Percentiles rank a stretch among this genome's conserved stretches.
Evolutionary conservation across 257 asterid species (phyloP).

Genomic region (Solanum sitiens): DNA sequence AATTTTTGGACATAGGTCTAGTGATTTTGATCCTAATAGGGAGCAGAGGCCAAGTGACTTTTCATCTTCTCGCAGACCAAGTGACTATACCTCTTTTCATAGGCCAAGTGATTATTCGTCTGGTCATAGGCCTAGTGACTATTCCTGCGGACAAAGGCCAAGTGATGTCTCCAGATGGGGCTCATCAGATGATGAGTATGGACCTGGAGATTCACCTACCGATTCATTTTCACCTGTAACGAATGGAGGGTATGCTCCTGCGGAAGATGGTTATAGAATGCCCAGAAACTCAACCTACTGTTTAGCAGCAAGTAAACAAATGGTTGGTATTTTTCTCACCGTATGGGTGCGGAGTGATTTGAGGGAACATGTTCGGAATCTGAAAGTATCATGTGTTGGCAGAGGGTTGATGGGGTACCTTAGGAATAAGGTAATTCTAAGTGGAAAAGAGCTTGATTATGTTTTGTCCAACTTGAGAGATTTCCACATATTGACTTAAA

Average conservation of each 20-base stretch:
- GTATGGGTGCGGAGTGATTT: slow-evolving; percentile 17
- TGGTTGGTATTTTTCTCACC: slow-evolving; percentile 22
- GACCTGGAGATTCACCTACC: slow-evolving; percentile 38
- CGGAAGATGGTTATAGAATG: slow-evolving; percentile 45
- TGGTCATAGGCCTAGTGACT: slow-evolving; percentile 56
- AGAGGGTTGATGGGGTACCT: slow-evolving; percentile 23
- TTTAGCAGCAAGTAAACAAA: slow-evolving; percentile 20
- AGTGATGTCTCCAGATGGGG: slow-evolving; percentile 77
- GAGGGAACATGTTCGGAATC: slow-evolving; percentile 5
- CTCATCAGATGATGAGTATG: slow-evolving; percentile 55
- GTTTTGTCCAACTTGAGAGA: not conserved
- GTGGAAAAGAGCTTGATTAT: not conserved
- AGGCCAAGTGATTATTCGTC: slow-evolving; percentile 85
- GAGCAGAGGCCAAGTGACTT: slow-evolving; percentile 55
- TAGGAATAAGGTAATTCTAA: slow-evolving; percentile 13
- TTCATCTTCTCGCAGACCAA: slow-evolving; percentile 49
- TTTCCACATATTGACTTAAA: not conserved
- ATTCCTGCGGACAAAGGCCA: slow-evolving; percentile 53
- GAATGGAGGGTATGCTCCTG: slow-evolving; percentile 18
- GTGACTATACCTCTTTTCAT: slow-evolving; percentile 63
- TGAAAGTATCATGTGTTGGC: slow-evolving; percentile 20
- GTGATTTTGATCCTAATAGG: slow-evolving; percentile 47
- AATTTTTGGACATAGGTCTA: slow-evolving; percentile 40
- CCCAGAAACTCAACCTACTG: slow-evolving; percentile 11
- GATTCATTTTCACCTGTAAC: slow-evolving; percentile 31